Evolutionary conservation across 306 rosid genomes (phyloP).

Genomic region (Senna tora): DNA sequence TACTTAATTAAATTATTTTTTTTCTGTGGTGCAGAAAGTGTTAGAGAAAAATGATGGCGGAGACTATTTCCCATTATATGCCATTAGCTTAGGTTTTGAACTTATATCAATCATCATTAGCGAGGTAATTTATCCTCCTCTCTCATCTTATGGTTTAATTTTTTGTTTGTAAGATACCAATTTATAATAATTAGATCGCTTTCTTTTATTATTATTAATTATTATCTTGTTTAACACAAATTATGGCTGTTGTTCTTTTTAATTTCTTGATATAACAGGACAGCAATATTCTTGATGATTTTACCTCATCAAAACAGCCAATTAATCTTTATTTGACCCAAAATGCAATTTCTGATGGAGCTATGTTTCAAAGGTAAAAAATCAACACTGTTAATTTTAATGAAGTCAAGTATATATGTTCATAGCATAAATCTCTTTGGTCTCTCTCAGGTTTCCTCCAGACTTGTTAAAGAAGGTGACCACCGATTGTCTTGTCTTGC

Average conservation of each 20-base stretch:
- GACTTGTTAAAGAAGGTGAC: slow-evolving; percentile 71
- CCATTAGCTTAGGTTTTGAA: slow-evolving; percentile 85
- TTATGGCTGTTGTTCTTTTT: slow-evolving; percentile 23
- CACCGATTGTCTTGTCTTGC: slow-evolving; percentile 86
- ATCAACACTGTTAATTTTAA: neutral
- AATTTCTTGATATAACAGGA: slow-evolving; percentile 49
- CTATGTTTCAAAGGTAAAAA: slow-evolving; percentile 62
- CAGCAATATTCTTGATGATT: slow-evolving; percentile 62
- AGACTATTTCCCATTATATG: slow-evolving; percentile 78
- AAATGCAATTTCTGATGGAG: slow-evolving; percentile 52
- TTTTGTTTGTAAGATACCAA: neutral
- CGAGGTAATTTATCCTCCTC: slow-evolving; percentile 50
- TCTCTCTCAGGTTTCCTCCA: slow-evolving; percentile 71
- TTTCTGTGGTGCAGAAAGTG: slow-evolving; percentile 73
- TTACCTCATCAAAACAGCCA: slow-evolving; percentile 56
- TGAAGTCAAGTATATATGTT: neutral
- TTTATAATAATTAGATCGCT: too few species aligned
- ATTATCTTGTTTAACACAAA: slow-evolving; percentile 2
- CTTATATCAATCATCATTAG: slow-evolving; percentile 75
- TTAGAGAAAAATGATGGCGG: slow-evolving; percentile 86
- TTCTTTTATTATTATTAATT: too few species aligned
- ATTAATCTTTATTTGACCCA: slow-evolving; percentile 57
- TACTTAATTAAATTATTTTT: slow-evolving; percentile 11
- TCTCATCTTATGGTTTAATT: neutral
- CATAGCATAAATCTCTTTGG: neutral